Percentiles rank a stretch among this genome's conserved stretches.
These are phyloP conservation scores for Apostasia ramifera DNA, from an alignment of 106 monocot species.

Conservation along the genomic window DNA sequence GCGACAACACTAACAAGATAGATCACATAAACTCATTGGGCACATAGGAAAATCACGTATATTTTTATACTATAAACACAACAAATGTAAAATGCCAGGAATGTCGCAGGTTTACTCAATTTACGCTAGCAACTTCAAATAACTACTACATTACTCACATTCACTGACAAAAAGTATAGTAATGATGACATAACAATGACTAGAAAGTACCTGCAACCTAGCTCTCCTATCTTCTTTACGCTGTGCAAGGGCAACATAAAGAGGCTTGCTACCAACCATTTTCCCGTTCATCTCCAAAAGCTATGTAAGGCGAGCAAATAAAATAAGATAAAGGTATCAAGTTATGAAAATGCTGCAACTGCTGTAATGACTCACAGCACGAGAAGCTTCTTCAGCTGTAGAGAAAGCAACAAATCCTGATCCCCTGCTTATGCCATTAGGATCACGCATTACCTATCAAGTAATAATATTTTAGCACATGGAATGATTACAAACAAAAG, in stretches of 20 bases:
- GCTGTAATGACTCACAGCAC: conserved; percentile 41
- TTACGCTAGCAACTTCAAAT: no score
- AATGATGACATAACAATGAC: background rate
- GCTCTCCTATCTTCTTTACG: conserved; percentile 79
- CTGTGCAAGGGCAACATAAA: conserved; percentile 73
- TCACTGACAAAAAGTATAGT: no score
- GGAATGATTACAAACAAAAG: background rate
- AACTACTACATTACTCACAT: no score
- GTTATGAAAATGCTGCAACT: background rate
- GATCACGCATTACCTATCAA: conserved; percentile 63
- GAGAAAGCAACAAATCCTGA: conserved; percentile 71
- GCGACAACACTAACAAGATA: no score
- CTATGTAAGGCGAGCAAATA: conserved; percentile 11
- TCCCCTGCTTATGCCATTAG: conserved; percentile 55
- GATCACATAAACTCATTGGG: no score
- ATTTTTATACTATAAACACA: no score
- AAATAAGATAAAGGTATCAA: background rate
- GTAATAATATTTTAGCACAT: background rate
- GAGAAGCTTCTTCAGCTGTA: conserved; percentile 59
- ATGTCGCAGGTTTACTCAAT: no score
- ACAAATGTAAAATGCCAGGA: no score
- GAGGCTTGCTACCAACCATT: conserved; percentile 65
- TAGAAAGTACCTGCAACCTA: conserved; percentile 45
- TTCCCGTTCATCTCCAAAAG: conserved; percentile 68
- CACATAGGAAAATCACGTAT: no score